phyloP scores from a whole-genome alignment of 768 basidiomycete genomes.

The Pholiota molesta region DNA sequence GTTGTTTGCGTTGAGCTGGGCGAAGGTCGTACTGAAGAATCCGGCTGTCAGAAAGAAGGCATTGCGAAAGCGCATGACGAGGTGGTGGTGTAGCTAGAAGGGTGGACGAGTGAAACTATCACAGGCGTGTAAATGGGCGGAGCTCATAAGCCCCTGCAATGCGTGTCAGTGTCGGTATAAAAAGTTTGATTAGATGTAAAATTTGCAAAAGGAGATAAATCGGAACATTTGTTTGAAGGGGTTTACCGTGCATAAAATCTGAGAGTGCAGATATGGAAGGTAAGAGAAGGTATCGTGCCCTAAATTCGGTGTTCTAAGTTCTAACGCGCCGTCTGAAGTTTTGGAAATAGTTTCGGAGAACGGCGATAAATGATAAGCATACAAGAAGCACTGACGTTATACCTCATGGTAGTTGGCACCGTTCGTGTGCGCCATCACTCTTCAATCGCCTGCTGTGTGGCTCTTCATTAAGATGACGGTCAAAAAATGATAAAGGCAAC shows the following conservation, averaged over 20 bases:
- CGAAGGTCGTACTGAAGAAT: slow-evolving; percentile 15
- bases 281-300: not conserved
- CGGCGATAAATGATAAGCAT: slow-evolving; percentile 3
- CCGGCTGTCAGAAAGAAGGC: slow-evolving; percentile 17
- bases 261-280: slow-evolving; percentile 4
- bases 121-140: slow-evolving; percentile 12
- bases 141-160: slow-evolving; percentile 9
- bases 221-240: slow-evolving; percentile 15
- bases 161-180: slow-evolving; percentile 14
- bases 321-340: not conserved
- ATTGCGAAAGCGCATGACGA: slow-evolving; percentile 22
- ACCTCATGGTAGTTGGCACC: slow-evolving; percentile 18
- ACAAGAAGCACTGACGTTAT: slow-evolving; percentile 9
- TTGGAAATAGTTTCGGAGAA: not conserved
- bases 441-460: not conserved
- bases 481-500: slow-evolving; percentile 4
- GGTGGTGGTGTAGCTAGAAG: slow-evolving; percentile 17
- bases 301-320: slow-evolving; percentile 1
- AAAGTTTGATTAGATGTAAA: slow-evolving; percentile 24
- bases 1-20: slow-evolving; percentile 9
- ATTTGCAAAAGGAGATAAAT: slow-evolving; percentile 23
- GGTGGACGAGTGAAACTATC: slow-evolving; percentile 6
- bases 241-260: not conserved
- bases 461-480: slow-evolving; percentile 1
- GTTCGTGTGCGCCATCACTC: slow-evolving; percentile 13